Evolutionary conservation across 768 basidiomycete species (phyloP).

Genomic region (Kwoniella sp.): DNA sequence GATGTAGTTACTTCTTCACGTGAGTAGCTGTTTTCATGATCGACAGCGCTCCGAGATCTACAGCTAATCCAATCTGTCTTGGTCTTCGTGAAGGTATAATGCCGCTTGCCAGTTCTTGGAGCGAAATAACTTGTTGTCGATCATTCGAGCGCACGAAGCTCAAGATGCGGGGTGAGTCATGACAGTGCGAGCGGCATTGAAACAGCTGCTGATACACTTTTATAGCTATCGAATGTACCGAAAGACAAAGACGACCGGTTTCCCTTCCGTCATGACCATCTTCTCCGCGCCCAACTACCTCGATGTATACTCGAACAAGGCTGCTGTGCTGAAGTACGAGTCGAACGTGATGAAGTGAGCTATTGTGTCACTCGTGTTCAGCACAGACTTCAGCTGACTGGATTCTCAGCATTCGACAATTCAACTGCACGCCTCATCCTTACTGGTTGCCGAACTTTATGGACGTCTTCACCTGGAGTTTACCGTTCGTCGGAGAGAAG

Average conservation of each 20-base stretch:
- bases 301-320: slow-evolving; percentile 99
- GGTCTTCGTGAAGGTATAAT: slow-evolving; percentile 68
- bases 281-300: slow-evolving; percentile 98
- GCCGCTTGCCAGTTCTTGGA: slow-evolving; percentile 97
- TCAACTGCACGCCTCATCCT: slow-evolving; percentile 89
- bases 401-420: slow-evolving; percentile 72
- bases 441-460: slow-evolving; percentile 99
- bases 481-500: slow-evolving; percentile 98
- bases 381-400: background rate
- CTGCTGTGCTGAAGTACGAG: slow-evolving; percentile 97
- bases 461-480: slow-evolving; percentile 98
- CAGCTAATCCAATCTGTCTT: background rate
- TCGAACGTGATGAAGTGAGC: slow-evolving; percentile 88
- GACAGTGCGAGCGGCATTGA: background rate
- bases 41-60: background rate
- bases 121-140: slow-evolving; percentile 91
- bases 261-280: slow-evolving; percentile 99
- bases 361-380: background rate
- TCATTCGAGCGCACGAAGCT: slow-evolving; percentile 97
- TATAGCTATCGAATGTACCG: slow-evolving; percentile 94
- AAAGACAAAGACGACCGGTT: slow-evolving; percentile 96
- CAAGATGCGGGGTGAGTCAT: slow-evolving; percentile 88
- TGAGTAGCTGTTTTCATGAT: slow-evolving; percentile 57
- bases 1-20: slow-evolving; percentile 98
- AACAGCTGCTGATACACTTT: slow-evolving; percentile 3